A percentile compares a stretch with the other conserved stretches of the same genome.
These are phyloP conservation scores for Sphaerostilbella broomeana DNA, from an alignment of 2,329 filamentous ascomycete genomes.

Conservation along the genomic window DNA sequence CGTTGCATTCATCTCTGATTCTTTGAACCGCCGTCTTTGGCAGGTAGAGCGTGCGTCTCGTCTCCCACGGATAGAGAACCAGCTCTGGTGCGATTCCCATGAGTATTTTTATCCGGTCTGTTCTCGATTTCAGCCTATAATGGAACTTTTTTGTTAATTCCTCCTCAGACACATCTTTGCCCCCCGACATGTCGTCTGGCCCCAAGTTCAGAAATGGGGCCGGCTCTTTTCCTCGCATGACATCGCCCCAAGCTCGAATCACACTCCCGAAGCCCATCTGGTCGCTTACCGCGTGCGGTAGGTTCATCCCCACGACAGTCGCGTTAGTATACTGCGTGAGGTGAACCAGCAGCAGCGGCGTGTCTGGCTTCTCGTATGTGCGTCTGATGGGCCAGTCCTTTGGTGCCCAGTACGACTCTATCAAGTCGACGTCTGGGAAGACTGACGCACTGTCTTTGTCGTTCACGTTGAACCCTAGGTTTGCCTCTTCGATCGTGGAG, in stretches of 20 bases:
- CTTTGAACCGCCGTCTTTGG: constrained; percentile 3
- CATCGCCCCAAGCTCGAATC: constrained; percentile 16
- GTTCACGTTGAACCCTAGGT: background rate
- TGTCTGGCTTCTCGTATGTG: constrained; percentile 14
- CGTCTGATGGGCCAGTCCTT: constrained; percentile 15
- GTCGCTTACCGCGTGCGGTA: constrained; percentile 19
- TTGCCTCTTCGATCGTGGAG: background rate
- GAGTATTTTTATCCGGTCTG: constrained; percentile 4
- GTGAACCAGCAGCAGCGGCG: constrained; percentile 18
- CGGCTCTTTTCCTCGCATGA: constrained; percentile 15
- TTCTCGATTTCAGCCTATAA: constrained; percentile 3
- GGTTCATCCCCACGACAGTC: constrained; percentile 15
- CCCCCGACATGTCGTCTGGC: constrained; percentile 10
- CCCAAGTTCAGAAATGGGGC: constrained; percentile 12
- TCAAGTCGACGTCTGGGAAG: background rate
- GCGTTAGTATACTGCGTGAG: constrained; percentile 16
- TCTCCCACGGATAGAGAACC: constrained; percentile 6
- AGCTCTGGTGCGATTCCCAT: constrained; percentile 12
- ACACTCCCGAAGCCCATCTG: constrained; percentile 17
- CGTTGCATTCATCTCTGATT: constrained; percentile 11
- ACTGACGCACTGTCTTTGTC: background rate
- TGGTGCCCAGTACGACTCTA: constrained; percentile 7
- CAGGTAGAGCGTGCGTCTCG: constrained; percentile 7
- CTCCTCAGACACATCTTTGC: constrained; percentile 5
- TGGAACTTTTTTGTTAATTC: constrained; percentile 12